Evolutionary conservation across 2,329 filamentous ascomycete species (phyloP), one percentile per base, ranked within the genome.

Genomic region (Diaporthe longicolla): DNA sequence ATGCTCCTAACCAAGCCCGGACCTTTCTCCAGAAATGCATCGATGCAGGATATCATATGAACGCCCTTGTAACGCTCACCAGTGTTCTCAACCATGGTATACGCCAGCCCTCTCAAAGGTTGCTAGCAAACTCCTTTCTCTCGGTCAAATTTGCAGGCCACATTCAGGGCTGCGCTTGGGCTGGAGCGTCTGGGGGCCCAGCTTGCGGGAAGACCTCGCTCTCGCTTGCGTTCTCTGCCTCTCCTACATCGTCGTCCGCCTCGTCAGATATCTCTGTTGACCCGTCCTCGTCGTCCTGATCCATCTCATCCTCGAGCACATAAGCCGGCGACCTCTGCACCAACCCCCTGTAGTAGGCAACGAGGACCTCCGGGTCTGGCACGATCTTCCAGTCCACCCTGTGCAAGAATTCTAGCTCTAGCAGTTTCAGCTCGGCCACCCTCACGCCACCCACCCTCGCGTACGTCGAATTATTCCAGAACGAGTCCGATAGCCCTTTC

Each of bases 401-500:
- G 80, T 95, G 95, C 43, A 99, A 85, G 78, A 99, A 98, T 79
- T 99, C 97, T 40, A 99, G 88, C 82, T 99, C 97, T 13, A 99
- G 86, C 73, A 98, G 87, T 74, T 97, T 97, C 76, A 99, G 85
- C 83, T 99, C 97, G 65, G 93, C 92, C 50, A 98, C 89, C 77
- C 94, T 95, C 66, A 99, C 95, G 76, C 97, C 97, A 7, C 97
- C 97, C 0, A 99, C 95, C 72, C 95, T 90, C 50, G 97, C 95
- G 82, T 99, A 99, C 0, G 96, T 97, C 37, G 94, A 94, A 83
- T 99, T 99, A 76, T 97, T 98, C 95, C 97, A 98, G 82, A 99
- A 99, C 40, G 94, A 95, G 82, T 99, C 97, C 43, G 95, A 98
- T 17, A 99, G 89, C 0, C 97, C 97, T 83, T 99, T 99, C 73